Evolutionary conservation across 2,329 filamentous ascomycete species (phyloP), one percentile per base, ranked within the genome.

Genomic region (Talaromyces piceae): DNA sequence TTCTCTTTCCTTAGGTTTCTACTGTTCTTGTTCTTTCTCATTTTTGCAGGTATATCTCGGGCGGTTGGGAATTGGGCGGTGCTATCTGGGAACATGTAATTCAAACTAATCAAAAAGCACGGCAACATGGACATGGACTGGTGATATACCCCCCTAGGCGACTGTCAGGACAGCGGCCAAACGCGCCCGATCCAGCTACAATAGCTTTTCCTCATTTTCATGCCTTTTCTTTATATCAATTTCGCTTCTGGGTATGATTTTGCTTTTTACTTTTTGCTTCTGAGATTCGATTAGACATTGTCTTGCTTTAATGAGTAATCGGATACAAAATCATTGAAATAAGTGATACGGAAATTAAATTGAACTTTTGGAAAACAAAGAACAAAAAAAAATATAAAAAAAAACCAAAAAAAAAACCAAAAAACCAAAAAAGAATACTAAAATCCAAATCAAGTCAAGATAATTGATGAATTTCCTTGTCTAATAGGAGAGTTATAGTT

Each of bases 381-480:
- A 54, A 57, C 57, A 55, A 61, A 57, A 26, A 47, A 52, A 54
- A 62, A 59, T 60, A 55, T 63, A 63, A 63, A 60, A 59, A 37
- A 30, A 47, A 37, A 18, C 20, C 41, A 45, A 22, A 8, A 41
- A 9, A 8, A 30, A 39, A 41, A 30, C 20, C 6, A 48, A 12
- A 37, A 41, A 23, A 13, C 9, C 13, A 20, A 37, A 18, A 23
- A 26, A 48, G 16, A 22, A 39, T 13, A 47, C 39, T 9, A 13
- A 22, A 27, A 28, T n/a, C n/a, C n/a, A n/a, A n/a, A n/a, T n/a
- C 33, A 37, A 9, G 1, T 16, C 6, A 37, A 37, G 20, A 37
- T 37, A 37, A 18, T n/a, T 37, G 33, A 20, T 37, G 33, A 37
- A 37, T 37, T 37, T 37, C 33, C 33, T 37, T 37, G 33, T 37